Percentiles rank a stretch among this genome's conserved stretches.
Evolutionary conservation across 177 flowering plant genomes (phyloP).

Genomic region (Vitis hybrid): DNA sequence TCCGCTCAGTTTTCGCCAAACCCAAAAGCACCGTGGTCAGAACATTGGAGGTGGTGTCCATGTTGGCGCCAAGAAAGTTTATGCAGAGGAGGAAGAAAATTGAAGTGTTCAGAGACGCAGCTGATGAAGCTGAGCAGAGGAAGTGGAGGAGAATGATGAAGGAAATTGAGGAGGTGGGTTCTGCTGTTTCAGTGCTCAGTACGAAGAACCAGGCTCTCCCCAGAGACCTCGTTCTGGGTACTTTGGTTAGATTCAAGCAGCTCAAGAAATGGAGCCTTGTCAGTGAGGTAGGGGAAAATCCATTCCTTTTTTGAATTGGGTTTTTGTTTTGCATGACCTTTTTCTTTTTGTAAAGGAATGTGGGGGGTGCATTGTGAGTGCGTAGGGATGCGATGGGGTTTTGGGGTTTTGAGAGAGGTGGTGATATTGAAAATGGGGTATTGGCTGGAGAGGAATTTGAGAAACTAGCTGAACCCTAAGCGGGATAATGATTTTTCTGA

Average conservation of each 20-base stretch:
- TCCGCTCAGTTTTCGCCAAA: too few relatives aligned
- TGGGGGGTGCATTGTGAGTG: too few relatives aligned
- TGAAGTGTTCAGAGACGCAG: slow-evolving; percentile 78
- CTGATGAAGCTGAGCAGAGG: slow-evolving; percentile 80
- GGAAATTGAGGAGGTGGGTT: slow-evolving; percentile 82
- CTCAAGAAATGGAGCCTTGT: slow-evolving; percentile 93
- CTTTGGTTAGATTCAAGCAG: slow-evolving; percentile 90
- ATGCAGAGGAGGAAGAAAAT: slow-evolving; percentile 77
- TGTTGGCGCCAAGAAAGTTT: slow-evolving; percentile 91
- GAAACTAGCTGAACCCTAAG: too few relatives aligned
- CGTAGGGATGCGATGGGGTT: too few relatives aligned
- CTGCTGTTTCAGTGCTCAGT: slow-evolving; percentile 75
- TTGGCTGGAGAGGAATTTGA: too few relatives aligned
- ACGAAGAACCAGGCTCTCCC: slow-evolving; percentile 52
- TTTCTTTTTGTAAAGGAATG: not conserved
- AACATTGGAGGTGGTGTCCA: slow-evolving; percentile 53
- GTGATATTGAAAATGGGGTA: too few relatives aligned
- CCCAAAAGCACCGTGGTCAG: not conserved
- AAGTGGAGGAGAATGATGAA: slow-evolving; percentile 89
- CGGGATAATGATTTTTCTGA: too few relatives aligned
- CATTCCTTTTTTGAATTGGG: not conserved
- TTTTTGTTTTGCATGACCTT: not conserved
- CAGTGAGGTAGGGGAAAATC: slow-evolving; percentile 58
- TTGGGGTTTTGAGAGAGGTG: too few relatives aligned
- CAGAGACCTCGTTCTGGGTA: slow-evolving; percentile 76